Evolutionary conservation across 257 asterid species (phyloP).

Genomic region (Solanum ossicruentum): DNA sequence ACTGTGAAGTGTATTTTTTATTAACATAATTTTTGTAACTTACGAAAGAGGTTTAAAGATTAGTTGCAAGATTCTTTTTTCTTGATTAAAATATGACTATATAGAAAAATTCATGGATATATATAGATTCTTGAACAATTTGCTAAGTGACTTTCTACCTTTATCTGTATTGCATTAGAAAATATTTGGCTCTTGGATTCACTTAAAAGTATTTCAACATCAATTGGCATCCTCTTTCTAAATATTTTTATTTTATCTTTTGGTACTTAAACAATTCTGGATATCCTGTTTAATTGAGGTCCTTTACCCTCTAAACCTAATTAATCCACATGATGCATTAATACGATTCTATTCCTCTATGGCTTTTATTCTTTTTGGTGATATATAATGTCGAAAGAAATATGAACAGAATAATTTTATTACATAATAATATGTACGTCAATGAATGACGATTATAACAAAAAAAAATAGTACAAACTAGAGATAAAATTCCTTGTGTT

Average conservation of each 20-base stretch:
- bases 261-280: background rate
- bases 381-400: background rate
- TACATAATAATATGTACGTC: background rate
- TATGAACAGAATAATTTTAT: background rate
- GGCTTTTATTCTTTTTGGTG: background rate
- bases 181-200: too few relatives aligned
- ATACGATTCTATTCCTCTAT: background rate
- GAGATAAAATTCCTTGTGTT: background rate
- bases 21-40: too few relatives aligned
- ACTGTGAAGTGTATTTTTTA: too few relatives aligned
- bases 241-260: background rate
- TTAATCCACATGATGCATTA: background rate
- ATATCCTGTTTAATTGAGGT: background rate
- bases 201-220: too few relatives aligned
- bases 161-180: too few relatives aligned
- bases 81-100: too few relatives aligned
- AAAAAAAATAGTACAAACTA: background rate
- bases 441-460: background rate
- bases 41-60: too few relatives aligned
- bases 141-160: too few relatives aligned
- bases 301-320: background rate
- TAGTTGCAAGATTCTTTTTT: too few relatives aligned
- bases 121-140: too few relatives aligned
- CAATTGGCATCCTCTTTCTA: too few relatives aligned
- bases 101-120: too few relatives aligned